A percentile compares a stretch with the other conserved stretches of the same genome.
These are phyloP conservation scores for Coemansia asiatica DNA, from an alignment of 192 early-diverging fungal genomes.

Conservation along the genomic window DNA sequence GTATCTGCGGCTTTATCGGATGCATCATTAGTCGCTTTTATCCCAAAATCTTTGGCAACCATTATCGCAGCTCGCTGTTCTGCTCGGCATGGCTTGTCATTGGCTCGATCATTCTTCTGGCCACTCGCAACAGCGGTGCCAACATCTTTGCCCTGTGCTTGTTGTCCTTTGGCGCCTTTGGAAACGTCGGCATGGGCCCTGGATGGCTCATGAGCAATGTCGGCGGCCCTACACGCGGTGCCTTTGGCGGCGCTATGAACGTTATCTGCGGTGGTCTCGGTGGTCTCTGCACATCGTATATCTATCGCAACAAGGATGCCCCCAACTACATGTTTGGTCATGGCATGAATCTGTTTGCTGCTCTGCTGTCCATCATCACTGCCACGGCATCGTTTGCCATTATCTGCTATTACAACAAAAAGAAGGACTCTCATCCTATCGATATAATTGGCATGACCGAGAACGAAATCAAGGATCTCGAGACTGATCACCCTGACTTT, in stretches of 20 bases:
- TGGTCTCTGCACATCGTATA: slow-evolving; percentile 46
- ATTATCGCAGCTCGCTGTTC: slow-evolving; percentile 40
- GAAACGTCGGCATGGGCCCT: slow-evolving; percentile 44
- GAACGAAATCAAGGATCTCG: slow-evolving; percentile 37
- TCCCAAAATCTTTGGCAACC: slow-evolving; percentile 28
- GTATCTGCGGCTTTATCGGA: slow-evolving; percentile 45
- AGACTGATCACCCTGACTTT: slow-evolving; percentile 45
- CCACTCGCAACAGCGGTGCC: slow-evolving; percentile 39
- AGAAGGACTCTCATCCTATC: slow-evolving; percentile 25
- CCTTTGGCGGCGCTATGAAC: slow-evolving; percentile 39
- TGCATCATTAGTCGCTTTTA: slow-evolving; percentile 36
- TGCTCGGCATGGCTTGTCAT: slow-evolving; percentile 33
- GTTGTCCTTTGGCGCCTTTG: slow-evolving; percentile 45
- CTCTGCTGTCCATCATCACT: slow-evolving; percentile 22
- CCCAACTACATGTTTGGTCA: slow-evolving; percentile 47
- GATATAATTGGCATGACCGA: slow-evolving; percentile 38
- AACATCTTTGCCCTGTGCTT: slow-evolving; percentile 48
- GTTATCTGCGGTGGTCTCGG: slow-evolving; percentile 42
- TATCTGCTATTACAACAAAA: slow-evolving; percentile 31
- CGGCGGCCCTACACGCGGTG: slow-evolving; percentile 41
- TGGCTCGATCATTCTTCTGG: slow-evolving; percentile 33
- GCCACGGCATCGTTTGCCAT: slow-evolving; percentile 26
- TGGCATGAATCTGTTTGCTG: slow-evolving; percentile 52
- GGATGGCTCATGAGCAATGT: slow-evolving; percentile 53
- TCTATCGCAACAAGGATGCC: slow-evolving; percentile 49